Percentiles rank a stretch among this genome's conserved stretches.
phyloP scores from a whole-genome alignment of 2,329 filamentous ascomycete species.

The Alternaria triticina region DNA sequence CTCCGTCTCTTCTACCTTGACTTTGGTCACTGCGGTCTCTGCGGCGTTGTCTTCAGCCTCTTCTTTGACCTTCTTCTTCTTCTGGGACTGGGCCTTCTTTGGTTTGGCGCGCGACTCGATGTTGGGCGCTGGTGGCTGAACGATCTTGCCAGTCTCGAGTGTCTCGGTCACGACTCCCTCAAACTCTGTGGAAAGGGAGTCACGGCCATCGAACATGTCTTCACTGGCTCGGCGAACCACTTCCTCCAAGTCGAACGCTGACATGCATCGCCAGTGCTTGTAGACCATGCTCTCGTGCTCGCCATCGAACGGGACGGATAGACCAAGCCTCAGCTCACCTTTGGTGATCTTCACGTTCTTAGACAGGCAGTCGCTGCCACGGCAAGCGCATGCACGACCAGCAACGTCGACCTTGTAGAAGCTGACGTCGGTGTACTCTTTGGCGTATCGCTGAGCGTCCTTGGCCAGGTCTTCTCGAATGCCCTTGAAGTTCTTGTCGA shows the following conservation, averaged over 20 bases:
- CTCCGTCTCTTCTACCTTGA: neutral
- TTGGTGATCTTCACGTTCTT: constrained; percentile 74
- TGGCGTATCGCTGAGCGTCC: neutral
- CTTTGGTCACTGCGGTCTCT: neutral
- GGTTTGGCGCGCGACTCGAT: constrained; percentile 35
- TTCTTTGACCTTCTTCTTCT: constrained; percentile 22
- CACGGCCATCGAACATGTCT: constrained; percentile 75
- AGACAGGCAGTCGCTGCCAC: constrained; percentile 73
- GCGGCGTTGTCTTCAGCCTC: neutral
- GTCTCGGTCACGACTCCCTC: constrained; percentile 75
- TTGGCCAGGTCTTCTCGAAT: constrained; percentile 62
- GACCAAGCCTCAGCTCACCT: constrained; percentile 76
- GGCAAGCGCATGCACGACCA: constrained; percentile 65
- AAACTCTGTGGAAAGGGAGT: constrained; percentile 70
- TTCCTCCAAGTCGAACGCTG: constrained; percentile 70
- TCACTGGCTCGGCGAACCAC: constrained; percentile 62
- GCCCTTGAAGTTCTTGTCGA: constrained; percentile 80
- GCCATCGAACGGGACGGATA: constrained; percentile 40
- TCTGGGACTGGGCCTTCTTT: constrained; percentile 22
- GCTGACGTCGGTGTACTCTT: constrained; percentile 16
- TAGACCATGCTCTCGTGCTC: constrained; percentile 69
- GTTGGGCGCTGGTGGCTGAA: constrained; percentile 52
- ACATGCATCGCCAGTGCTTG: constrained; percentile 88
- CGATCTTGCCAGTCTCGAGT: constrained; percentile 76
- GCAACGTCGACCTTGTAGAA: constrained; percentile 28